phyloP scores from a whole-genome alignment of 1,139 yeast genomes.

The Entelexis sorbosivorans region DNA sequence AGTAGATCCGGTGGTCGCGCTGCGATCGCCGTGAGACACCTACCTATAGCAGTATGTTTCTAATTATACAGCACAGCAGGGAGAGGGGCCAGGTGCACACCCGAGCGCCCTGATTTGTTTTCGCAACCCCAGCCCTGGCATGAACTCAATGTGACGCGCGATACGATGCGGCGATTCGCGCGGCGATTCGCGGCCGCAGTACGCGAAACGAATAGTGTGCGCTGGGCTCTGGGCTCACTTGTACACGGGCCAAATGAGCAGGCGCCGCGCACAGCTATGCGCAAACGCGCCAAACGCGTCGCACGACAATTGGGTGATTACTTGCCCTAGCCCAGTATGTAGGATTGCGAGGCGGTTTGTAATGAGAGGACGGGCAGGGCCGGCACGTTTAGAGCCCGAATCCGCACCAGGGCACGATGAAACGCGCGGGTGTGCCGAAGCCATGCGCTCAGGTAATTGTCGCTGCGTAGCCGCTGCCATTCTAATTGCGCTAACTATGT shows the following conservation, averaged over 20 bases:
- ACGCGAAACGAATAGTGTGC: no score
- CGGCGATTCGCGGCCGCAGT: background rate
- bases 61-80: constrained; percentile 6
- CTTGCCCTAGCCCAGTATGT: background rate
- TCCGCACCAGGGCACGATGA: background rate
- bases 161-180: no score
- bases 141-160: background rate
- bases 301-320: background rate
- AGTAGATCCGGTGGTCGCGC: constrained; percentile 7
- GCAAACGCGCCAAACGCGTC: background rate
- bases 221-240: no score
- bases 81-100: background rate
- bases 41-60: constrained; percentile 7
- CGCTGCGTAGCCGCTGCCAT: background rate
- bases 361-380: background rate
- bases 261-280: background rate
- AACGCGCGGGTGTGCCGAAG: background rate
- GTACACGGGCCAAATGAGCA: background rate
- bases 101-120: constrained; percentile 4
- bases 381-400: background rate
- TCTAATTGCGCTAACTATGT: no score
- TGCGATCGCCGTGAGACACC: constrained; percentile 8
- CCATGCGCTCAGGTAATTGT: background rate
- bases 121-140: background rate
- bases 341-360: background rate